A percentile compares a stretch with the other conserved stretches of the same genome.
These are phyloP conservation scores for Hylodesmum podocarpum DNA, from an alignment of 306 rosid species.

Conservation along the genomic window DNA sequence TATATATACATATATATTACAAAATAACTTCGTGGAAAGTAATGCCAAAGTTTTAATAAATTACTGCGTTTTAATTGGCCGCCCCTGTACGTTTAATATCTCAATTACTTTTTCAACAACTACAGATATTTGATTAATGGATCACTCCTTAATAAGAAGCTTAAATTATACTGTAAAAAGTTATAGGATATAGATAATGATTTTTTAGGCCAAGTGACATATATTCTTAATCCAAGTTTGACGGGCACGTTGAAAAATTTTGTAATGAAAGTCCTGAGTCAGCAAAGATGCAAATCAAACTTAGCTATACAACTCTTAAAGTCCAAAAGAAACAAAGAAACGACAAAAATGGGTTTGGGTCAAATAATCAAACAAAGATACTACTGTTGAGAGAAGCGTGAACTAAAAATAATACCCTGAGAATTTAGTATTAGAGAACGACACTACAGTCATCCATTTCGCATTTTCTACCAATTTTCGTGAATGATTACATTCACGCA, in stretches of 20 bases:
- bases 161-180: neutral
- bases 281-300: neutral
- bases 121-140: neutral
- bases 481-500: constrained; percentile 18
- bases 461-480: constrained; percentile 9
- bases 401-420: neutral
- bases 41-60: too few species aligned
- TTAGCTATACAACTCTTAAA: neutral
- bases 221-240: constrained; percentile 2
- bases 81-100: too few species aligned
- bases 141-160: neutral
- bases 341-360: constrained; percentile 33
- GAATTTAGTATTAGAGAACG: neutral
- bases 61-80: too few species aligned
- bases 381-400: neutral
- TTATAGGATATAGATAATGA: constrained; percentile 16
- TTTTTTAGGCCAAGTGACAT: constrained; percentile 21
- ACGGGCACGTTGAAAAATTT: neutral
- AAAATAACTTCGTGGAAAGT: too few species aligned
- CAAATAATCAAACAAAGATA: constrained; percentile 14
- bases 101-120: too few species aligned
- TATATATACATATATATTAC: too few species aligned
- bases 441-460: constrained; percentile 26
- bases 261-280: neutral
- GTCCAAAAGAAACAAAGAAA: constrained; percentile 9